Evolutionary conservation across 2,329 filamentous ascomycete genomes (phyloP), one percentile per base, ranked within the genome.

Genomic region (Pseudopithomyces chartarum): DNA sequence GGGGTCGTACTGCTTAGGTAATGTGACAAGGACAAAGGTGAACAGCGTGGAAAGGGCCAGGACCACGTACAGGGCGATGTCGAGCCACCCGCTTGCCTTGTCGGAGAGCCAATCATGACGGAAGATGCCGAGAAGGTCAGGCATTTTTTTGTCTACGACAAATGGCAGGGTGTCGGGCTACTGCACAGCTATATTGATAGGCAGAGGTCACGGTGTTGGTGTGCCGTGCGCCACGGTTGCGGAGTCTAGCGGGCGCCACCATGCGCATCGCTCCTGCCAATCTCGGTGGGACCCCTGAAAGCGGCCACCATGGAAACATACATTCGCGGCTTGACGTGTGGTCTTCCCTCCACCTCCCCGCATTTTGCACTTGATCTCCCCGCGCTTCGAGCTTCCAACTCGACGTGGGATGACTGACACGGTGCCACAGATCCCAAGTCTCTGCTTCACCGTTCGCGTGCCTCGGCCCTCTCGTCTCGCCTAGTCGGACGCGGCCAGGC

Each of bases 1-100:
- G 12, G 77, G 73, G 34, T 75, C 73, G 73, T 85, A 86, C 62
- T 80, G 78, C 20, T 80, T 79, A 1, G 85, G 85, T 13, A 85
- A 71, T 7, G 81, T 78, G 50, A 85, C 59, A 23, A 87, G 78
- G 36, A 84, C 67, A 39, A 83, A 58, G 7, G 81, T 82, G 61
- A 86, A 65, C 11, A 78, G 64, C 3, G 78, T 82, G 15, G 81
- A 83, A 12, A 79, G 54, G 29, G 73, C 54, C 13, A 81, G 65
- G 4, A 73, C 70, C n/a, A 78, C 59, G 22, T 70, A 68, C 42
- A 85, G 63, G 8, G 71, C 64, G 57, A 81, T 19, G 46, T 77
- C 72, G 68, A 74, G 70, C 36, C 56, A 59, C 39, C 69, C 57
- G 56, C 58, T 67, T 53, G 64, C 61, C 33, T 43, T 65, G 36